Evolutionary conservation across 75 land plant species (phyloP), one percentile per base, ranked within the genome.

Genomic region (Azolla pinnata): DNA sequence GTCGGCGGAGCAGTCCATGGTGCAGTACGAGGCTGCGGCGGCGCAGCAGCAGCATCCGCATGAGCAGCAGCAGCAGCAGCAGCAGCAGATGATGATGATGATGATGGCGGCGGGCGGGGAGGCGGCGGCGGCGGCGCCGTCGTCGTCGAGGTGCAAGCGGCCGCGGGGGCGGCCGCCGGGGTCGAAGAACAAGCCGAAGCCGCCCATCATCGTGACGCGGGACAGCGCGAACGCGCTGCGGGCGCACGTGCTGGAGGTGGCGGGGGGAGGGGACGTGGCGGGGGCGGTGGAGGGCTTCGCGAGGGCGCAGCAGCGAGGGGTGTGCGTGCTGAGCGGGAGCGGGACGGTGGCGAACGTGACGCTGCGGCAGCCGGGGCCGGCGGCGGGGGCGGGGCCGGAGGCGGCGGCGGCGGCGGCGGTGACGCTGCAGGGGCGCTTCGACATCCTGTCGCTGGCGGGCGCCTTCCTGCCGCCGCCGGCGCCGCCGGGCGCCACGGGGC

Each of bases 141-240:
- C n/a, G n/a, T n/a, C n/a, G n/a, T n/a, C n/a, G n/a, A n/a, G n/a
- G n/a, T n/a, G 48, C 31, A 69, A 70, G 34, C 57, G 78, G 26
- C 97, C 88, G 12, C 59, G 97, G n/a, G 97, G 97, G 8, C 64
- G 97, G 2, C 97, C 97, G 0, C 97, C 88, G 0, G 97, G 97
- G 0, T 91, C 97, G 46, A 91, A 91, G 67, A 91, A 91, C 78
- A 91, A 91, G 63, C 97, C 97, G 2, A 91, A 91, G 62, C 83
- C 93, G 5, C 86, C 88, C 27, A 65, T 87, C 23, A 61, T 84
- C 51, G 75, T 87, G 38, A 84, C 93, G 12, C 79, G 83, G 0
- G 88, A 84, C 34, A 58, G 72, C 54, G 88, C 80, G 42, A 69
- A 83, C 19, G 75, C 78, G 16, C 84, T 91, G 93, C 64, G 79